phyloP scores from a whole-genome alignment of 768 basidiomycete genomes.

The Naganishia friedmannii region DNA sequence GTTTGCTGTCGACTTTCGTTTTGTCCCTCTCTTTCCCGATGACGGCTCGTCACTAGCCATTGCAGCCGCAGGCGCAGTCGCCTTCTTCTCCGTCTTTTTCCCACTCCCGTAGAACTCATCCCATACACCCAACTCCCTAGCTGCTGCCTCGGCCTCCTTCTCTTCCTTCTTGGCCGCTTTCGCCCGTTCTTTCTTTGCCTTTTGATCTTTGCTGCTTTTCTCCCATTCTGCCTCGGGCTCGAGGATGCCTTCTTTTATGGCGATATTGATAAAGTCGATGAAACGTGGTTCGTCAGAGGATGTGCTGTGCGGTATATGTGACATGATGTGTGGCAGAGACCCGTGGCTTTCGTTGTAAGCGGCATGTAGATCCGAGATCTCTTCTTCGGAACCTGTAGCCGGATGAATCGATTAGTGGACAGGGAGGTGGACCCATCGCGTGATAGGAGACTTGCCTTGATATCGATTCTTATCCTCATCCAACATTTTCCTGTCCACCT shows the following conservation, averaged over 20 bases:
- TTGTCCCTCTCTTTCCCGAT: slow-evolving; percentile 1
- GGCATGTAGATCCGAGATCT: slow-evolving; percentile 69
- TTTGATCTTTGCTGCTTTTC: slow-evolving; percentile 71
- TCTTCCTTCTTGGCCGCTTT: slow-evolving; percentile 77
- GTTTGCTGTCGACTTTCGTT: slow-evolving; percentile 11
- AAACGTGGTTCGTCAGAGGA: slow-evolving; percentile 82
- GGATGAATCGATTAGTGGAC: background rate
- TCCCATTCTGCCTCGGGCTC: slow-evolving; percentile 61
- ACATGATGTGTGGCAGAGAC: slow-evolving; percentile 76
- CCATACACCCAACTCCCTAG: slow-evolving; percentile 87
- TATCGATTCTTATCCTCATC: slow-evolving; percentile 93
- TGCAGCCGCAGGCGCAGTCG: background rate
- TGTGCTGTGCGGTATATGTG: slow-evolving; percentile 78
- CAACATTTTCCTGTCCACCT: slow-evolving; percentile 76
- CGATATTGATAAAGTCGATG: slow-evolving; percentile 63
- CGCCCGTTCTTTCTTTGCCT: slow-evolving; percentile 68
- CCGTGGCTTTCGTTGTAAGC: slow-evolving; percentile 74
- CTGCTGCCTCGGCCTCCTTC: slow-evolving; percentile 71
- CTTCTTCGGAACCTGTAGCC: slow-evolving; percentile 73
- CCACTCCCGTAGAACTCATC: slow-evolving; percentile 65
- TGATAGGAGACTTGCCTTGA: slow-evolving; percentile 62
- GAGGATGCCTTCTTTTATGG: slow-evolving; percentile 66
- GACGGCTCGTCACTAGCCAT: too few species aligned
- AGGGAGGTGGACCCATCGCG: background rate
- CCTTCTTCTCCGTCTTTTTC: slow-evolving; percentile 44